phyloP scores from a whole-genome alignment of 1,284 basidiomycete genomes.

The Cutaneotrichosporon mucoides region DNA sequence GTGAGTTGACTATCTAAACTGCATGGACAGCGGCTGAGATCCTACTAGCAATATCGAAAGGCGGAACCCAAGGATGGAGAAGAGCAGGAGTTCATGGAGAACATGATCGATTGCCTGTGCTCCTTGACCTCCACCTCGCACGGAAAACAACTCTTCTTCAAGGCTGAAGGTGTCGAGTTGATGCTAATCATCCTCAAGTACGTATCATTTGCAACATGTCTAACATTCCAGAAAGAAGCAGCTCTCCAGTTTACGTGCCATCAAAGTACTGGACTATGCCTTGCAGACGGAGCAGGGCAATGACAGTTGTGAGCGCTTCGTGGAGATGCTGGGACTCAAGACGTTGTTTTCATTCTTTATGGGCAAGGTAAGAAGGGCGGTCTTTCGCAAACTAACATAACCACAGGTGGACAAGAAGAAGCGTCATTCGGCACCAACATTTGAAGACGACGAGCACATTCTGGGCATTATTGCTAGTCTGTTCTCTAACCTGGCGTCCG shows the following conservation, averaged over 20 bases:
- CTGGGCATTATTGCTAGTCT: constrained; percentile 83
- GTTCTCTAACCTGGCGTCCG: constrained; percentile 82
- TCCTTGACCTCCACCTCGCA: constrained; percentile 69
- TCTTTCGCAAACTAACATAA: background rate
- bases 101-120: constrained; percentile 84
- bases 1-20: constrained; percentile 53
- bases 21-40: too few relatives aligned
- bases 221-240: constrained; percentile 65
- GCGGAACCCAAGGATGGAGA: constrained; percentile 78
- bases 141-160: constrained; percentile 74
- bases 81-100: constrained; percentile 96
- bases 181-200: constrained; percentile 96
- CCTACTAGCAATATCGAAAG: constrained; percentile 70
- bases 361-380: constrained; percentile 65
- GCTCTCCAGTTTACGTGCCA: constrained; percentile 70
- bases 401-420: constrained; percentile 55
- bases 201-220: constrained; percentile 27
- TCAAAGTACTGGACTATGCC: constrained; percentile 88
- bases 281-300: constrained; percentile 75
- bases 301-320: constrained; percentile 74
- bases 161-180: constrained; percentile 90
- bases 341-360: constrained; percentile 85
- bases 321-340: constrained; percentile 82
- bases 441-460: constrained; percentile 81
- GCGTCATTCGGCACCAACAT: constrained; percentile 57